Evolutionary conservation across 1,284 basidiomycete species (phyloP), one percentile per base, ranked within the genome.

Genomic region (Tranzscheliella williamsii): DNA sequence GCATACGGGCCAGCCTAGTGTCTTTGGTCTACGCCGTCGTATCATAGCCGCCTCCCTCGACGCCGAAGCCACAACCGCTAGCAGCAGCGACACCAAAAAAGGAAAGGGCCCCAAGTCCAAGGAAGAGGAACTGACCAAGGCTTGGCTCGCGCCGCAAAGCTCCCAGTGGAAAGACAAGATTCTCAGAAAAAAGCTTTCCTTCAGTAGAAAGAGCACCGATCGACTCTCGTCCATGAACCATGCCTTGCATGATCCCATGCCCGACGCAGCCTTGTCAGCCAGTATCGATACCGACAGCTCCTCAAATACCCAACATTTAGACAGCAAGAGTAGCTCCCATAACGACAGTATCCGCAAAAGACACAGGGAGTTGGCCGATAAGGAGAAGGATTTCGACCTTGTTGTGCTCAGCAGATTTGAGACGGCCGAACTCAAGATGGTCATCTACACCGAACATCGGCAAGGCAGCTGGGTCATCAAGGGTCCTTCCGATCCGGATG

Each of bases 401-500:
- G 53, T 50, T 36, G 48, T 63, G 1, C 41, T 63, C 12, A 56
- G 53, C 17, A 53, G 60, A 5, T 57, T 63, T 23, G 53, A 57
- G 38, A 46, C 49, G 0, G 53, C 60, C 6, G 45, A 57, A 30
- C 60, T 63, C 45, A 46, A 47, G 24, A 57, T 53, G 53, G 43
- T 35, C 16, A 20, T 63, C 42, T 63, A 56, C 30, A 63, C 60
- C 17, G 60, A 63, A n/a, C 49, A 52, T 17, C 44, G 60, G 2
- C 53, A 51, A 31, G 60, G 53, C 6, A 48, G 22, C 36, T 63
- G 60, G 60, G 50, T 60, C 5, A 23, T 54, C 42, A 49, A 60
- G 27, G 56, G 56, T 16, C 50, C 50, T 11, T 50, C 56, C 20
- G 29, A 32, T 1, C 23, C 24, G 5, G 39, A 33, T 2, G 26